Base-by-base conservation (phyloP, 108 stramenopile genomes). In the Nitzschia sp. region DNA sequence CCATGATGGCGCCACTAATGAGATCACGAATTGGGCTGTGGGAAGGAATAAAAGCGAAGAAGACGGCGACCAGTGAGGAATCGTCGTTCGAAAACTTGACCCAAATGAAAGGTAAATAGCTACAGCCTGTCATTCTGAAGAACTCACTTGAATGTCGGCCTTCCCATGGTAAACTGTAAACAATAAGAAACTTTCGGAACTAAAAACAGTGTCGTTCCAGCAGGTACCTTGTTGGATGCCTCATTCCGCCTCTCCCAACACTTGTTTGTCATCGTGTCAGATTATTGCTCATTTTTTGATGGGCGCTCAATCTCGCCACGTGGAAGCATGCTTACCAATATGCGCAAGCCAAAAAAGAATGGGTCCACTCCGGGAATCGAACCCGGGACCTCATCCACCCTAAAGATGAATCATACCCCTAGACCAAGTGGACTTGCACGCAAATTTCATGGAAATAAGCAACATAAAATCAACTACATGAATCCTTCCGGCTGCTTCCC, bases 371-470 rank as follows among this genome's bases (percentile, higher is more conserved):
- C 84, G 90, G 82, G 90, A 86, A 88, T 92, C 82, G 91, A 92
- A 92, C 91, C 83, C 91, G 84, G 84, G 91, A 92, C 91, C 91
- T 84, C 88, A 66, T 86, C 78, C 85, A 93, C 85, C 88, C 88
- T 81, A 88, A 88, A 73, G 79, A 83, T 48, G 85, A 77, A 86
- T 86, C 85, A 86, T 86, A 81, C 85, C 85, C 67, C 85, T 86
- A 86, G 82, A 86, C 85, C 83, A 84, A 82, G 69, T 64, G 42
- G 71, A 69, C 58, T n/a, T 51, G n/a, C n/a, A n/a, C n/a, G n/a
- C n/a, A n/a, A n/a, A n/a, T n/a, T n/a, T n/a, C n/a, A n/a, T n/a
- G n/a, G n/a, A n/a, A n/a, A n/a, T n/a, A n/a, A n/a, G n/a, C n/a
- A n/a, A n/a, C n/a, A n/a, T n/a, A n/a, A n/a, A n/a, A n/a, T n/a